These are phyloP conservation scores for Xylaria telfairii DNA, from an alignment of 495 filamentous ascomycete species.

Conservation along the genomic window DNA sequence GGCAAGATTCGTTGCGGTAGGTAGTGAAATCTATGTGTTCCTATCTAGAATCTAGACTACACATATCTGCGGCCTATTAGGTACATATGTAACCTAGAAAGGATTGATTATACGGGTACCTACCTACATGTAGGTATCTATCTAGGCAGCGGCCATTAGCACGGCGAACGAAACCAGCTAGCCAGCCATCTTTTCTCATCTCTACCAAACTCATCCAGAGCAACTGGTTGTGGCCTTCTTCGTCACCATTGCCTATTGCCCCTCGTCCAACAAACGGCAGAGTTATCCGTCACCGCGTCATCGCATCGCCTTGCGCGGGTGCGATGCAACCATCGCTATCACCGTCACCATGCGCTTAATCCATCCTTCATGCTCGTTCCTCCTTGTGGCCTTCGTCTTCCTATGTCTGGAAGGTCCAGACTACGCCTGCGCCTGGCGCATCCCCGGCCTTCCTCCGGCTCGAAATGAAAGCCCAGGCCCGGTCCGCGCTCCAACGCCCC, in stretches of 20 bases:
- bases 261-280: background rate
- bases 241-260: background rate
- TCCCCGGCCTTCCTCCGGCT: conserved; percentile 23
- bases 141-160: no score
- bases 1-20: no score
- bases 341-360: conserved; percentile 17
- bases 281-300: background rate
- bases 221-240: no score
- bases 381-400: conserved; percentile 16
- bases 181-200: no score
- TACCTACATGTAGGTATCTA: no score
- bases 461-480: background rate
- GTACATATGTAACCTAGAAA: no score
- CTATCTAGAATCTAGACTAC: no score
- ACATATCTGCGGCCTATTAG: no score
- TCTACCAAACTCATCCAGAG: no score
- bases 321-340: conserved; percentile 10
- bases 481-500: background rate
- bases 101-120: no score
- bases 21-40: no score
- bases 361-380: background rate
- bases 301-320: conserved; percentile 19
- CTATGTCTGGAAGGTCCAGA: conserved; percentile 4
- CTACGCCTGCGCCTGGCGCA: conserved; percentile 14
- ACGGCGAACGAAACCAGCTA: no score